A percentile compares a stretch with the other conserved stretches of the same genome.
These are phyloP conservation scores for Ophiostoma novo-ulmi DNA, from an alignment of 2,329 filamentous ascomycete genomes.

Conservation along the genomic window DNA sequence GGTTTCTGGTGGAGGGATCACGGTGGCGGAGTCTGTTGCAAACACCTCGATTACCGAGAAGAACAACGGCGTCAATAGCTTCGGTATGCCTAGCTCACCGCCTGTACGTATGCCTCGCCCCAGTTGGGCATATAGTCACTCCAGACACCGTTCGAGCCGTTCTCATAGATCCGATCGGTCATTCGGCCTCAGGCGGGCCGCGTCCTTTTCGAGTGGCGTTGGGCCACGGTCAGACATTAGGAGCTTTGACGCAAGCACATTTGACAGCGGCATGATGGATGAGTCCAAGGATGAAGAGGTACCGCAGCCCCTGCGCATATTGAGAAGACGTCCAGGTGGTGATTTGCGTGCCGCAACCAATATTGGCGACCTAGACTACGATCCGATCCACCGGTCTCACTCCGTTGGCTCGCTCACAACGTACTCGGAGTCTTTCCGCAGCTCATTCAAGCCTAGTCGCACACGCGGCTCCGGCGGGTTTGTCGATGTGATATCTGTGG, in stretches of 20 bases:
- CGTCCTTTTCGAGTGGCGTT: slow-evolving; percentile 56
- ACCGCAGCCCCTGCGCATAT: slow-evolving; percentile 54
- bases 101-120: slow-evolving; percentile 33
- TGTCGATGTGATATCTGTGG: slow-evolving; percentile 39
- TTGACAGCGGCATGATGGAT: slow-evolving; percentile 48
- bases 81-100: slow-evolving; percentile 23
- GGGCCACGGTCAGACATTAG: slow-evolving; percentile 47
- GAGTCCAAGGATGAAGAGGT: slow-evolving; percentile 43
- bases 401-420: slow-evolving; percentile 57
- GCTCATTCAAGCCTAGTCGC: slow-evolving; percentile 49
- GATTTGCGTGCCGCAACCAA: slow-evolving; percentile 65
- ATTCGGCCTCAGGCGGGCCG: slow-evolving; percentile 50
- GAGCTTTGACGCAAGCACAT: slow-evolving; percentile 58
- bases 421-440: slow-evolving; percentile 56
- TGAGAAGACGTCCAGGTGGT: slow-evolving; percentile 69
- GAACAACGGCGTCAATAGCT: slow-evolving; percentile 9
- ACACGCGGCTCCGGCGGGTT: slow-evolving; percentile 39
- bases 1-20: neutral
- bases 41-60: neutral
- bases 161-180: slow-evolving; percentile 49
- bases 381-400: slow-evolving; percentile 47
- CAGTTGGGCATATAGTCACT: slow-evolving; percentile 38
- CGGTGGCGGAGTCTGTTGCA: neutral
- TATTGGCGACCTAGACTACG: slow-evolving; percentile 54
- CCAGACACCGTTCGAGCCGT: slow-evolving; percentile 44